phyloP scores from a whole-genome alignment of 331 rosid species.

The Malus hybrid region DNA sequence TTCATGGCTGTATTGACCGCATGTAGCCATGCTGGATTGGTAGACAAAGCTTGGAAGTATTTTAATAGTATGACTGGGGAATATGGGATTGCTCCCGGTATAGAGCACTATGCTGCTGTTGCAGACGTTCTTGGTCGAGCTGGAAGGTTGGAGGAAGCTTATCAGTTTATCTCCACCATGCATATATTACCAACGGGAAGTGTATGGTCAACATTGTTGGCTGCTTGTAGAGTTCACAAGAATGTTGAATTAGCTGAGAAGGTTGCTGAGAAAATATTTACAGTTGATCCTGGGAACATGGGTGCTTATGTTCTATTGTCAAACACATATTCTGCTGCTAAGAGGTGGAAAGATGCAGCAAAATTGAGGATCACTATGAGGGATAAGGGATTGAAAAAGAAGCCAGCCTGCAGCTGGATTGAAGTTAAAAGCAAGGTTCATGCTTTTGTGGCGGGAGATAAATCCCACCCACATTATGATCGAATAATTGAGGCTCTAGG shows the following conservation, averaged over 20 bases:
- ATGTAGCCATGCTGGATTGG: constrained; percentile 79
- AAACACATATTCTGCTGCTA: constrained; percentile 34
- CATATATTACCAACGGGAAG: constrained; percentile 54
- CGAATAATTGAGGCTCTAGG: constrained; percentile 28
- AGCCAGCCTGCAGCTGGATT: constrained; percentile 51
- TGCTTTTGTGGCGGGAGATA: constrained; percentile 40
- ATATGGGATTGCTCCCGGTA: constrained; percentile 57
- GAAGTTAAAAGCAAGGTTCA: constrained; percentile 41
- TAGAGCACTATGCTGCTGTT: constrained; percentile 78
- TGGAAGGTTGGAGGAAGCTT: constrained; percentile 74
- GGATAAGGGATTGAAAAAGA: constrained; percentile 35
- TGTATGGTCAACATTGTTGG: constrained; percentile 73
- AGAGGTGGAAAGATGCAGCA: constrained; percentile 47
- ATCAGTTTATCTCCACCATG: constrained; percentile 38
- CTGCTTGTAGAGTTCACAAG: constrained; percentile 41
- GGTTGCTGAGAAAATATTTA: constrained; percentile 31
- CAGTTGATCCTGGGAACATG: constrained; percentile 28
- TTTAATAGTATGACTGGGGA: constrained; percentile 51
- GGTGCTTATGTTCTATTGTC: constrained; percentile 35
- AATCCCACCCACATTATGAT: constrained; percentile 35
- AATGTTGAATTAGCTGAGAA: constrained; percentile 32
- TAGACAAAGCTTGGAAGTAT: constrained; percentile 68
- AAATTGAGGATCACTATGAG: constrained; percentile 32
- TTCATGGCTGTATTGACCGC: constrained; percentile 82
- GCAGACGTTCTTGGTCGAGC: constrained; percentile 90